phyloP scores from a whole-genome alignment of 2,329 filamentous ascomycete genomes.

The Didymella segeticola region DNA sequence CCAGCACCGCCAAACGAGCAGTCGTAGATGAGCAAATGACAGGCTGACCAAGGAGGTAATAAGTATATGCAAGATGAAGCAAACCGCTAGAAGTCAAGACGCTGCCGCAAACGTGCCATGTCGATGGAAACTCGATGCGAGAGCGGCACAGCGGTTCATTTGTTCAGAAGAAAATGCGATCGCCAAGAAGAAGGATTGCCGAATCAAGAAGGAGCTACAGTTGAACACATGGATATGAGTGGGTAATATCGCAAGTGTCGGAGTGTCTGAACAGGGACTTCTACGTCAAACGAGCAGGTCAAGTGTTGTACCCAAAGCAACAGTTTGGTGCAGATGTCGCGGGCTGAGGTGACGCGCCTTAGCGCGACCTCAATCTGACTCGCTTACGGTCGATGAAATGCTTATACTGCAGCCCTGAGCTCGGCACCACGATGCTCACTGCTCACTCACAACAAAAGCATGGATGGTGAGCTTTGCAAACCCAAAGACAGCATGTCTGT shows the following conservation, averaged over 20 bases:
- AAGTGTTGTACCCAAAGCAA: background rate
- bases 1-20: slow-evolving; percentile 9
- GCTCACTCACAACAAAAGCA: background rate
- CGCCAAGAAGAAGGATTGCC: slow-evolving; percentile 11
- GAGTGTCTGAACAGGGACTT: background rate
- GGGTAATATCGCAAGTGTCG: background rate
- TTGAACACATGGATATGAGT: background rate
- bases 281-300: background rate
- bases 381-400: slow-evolving; percentile 11
- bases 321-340: slow-evolving; percentile 2
- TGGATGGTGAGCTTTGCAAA: background rate
- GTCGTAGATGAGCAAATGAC: background rate
- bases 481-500: background rate
- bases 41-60: background rate
- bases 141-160: slow-evolving; percentile 2
- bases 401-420: background rate
- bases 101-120: slow-evolving; percentile 1
- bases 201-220: slow-evolving; percentile 10
- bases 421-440: slow-evolving; percentile 3
- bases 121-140: background rate
- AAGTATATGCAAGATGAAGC: background rate
- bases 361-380: slow-evolving; percentile 13
- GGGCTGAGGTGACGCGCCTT: slow-evolving; percentile 9
- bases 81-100: slow-evolving; percentile 10
- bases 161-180: slow-evolving; percentile 8